A percentile compares a stretch with the other conserved stretches of the same genome.
These are phyloP conservation scores for Dispira simplex DNA, from an alignment of 192 early-diverging fungal genomes.

Conservation along the genomic window DNA sequence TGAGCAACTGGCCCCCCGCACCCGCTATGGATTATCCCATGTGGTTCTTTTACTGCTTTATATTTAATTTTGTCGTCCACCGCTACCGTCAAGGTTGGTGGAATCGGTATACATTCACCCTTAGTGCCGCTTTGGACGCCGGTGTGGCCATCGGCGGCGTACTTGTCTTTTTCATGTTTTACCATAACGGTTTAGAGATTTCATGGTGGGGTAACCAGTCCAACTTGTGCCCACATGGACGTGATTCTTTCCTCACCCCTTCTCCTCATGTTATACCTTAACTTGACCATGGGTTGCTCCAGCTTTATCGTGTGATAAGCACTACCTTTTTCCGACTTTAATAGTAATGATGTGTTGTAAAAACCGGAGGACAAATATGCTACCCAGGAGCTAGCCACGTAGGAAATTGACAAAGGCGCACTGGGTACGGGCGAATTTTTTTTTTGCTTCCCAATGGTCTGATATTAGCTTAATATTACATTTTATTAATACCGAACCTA, in stretches of 20 bases:
- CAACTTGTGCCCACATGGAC: slow-evolving; percentile 19
- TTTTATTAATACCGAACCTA: too few species aligned
- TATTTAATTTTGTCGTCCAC: slow-evolving; percentile 58
- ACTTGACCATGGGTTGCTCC: too few species aligned
- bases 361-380: too few species aligned
- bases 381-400: too few species aligned
- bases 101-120: slow-evolving; percentile 35
- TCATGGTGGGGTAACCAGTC: slow-evolving; percentile 28
- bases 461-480: too few species aligned
- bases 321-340: too few species aligned
- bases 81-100: slow-evolving; percentile 46
- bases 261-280: not conserved
- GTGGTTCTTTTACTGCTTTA: slow-evolving; percentile 39
- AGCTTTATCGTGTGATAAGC: too few species aligned
- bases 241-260: not conserved
- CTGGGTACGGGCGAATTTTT: too few species aligned
- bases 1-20: slow-evolving; percentile 42
- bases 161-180: slow-evolving; percentile 24
- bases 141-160: slow-evolving; percentile 30
- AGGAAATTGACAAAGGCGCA: too few species aligned
- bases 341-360: too few species aligned
- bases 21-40: slow-evolving; percentile 29
- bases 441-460: too few species aligned
- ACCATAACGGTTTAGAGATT: slow-evolving; percentile 17
- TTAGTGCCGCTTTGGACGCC: slow-evolving; percentile 36